These are phyloP conservation scores for Angophora floribunda DNA, from an alignment of 345 rosid species.

Conservation along the genomic window DNA sequence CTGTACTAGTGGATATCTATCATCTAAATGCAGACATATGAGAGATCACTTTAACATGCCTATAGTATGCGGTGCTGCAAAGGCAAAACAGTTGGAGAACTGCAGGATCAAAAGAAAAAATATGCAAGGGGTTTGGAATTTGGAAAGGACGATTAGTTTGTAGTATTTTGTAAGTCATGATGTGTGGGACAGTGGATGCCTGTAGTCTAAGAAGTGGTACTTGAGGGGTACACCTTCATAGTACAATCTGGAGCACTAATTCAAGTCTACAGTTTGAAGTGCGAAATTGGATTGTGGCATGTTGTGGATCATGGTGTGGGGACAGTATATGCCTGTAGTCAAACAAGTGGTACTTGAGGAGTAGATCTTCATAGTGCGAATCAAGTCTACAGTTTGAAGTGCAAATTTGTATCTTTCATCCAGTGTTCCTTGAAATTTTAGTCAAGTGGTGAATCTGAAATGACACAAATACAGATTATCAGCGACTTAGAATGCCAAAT, in stretches of 20 bases:
- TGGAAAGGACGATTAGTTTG: background rate
- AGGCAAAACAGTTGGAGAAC: background rate
- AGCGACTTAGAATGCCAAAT: background rate
- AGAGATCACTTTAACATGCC: background rate
- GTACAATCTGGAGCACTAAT: background rate
- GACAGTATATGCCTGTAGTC: background rate
- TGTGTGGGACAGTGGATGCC: background rate
- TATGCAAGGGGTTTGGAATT: background rate
- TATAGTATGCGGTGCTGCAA: background rate
- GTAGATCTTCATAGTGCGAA: background rate
- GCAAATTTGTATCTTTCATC: background rate
- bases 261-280: background rate
- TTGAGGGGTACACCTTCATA: background rate
- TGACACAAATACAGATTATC: background rate
- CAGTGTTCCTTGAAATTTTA: background rate
- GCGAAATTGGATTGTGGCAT: background rate
- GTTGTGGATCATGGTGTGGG: background rate
- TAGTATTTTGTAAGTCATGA: background rate
- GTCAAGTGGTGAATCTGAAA: background rate
- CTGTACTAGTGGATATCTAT: background rate
- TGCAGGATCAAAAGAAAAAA: background rate
- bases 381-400: background rate
- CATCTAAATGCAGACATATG: background rate
- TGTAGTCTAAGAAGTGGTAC: background rate
- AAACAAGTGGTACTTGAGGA: background rate